Evolutionary conservation across 108 stramenopile species (phyloP), one percentile per base, ranked within the genome.

Genomic region (Phaeodactylum tricornutum): DNA sequence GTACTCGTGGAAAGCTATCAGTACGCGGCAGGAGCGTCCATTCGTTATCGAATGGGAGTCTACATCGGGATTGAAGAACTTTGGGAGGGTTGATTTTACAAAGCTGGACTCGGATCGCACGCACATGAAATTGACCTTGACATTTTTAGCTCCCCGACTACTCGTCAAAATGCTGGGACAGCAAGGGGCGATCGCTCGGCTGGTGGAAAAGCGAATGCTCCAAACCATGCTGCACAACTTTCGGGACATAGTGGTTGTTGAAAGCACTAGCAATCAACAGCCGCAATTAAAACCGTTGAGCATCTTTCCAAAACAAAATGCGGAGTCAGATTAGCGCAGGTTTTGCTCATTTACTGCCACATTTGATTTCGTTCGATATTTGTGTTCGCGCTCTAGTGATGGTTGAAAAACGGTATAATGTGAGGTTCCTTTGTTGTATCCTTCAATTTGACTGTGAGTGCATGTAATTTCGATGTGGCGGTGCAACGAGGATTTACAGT

Each of bases 181-280:
- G n/a, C 15, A 26, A 2, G 7, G 27, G 8, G 17, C 17, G 6
- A 39, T 84, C 21, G 29, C 66, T 28, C 47, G 61, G 15, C 75
- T 70, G 60, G 77, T 83, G 3, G 71, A 79, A 47, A 61, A 75
- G 4, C 67, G 69, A 20, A 67, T 88, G 72, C 41, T 88, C 12
- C 45, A 44, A 21, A 60, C 58, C 32, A 83, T 77, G 42, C 42
- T 88, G 36, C 41, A 52, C 6, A 65, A 60, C 29, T 88, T 88
- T 69, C 68, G 81, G 28, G 66, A 81, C 54, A 56, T 68, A 35
- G 74, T 88, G n/a, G n/a, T n/a, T n/a, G n/a, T n/a, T n/a, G n/a
- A n/a, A n/a, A n/a, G n/a, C n/a, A n/a, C n/a, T n/a, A n/a, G n/a
- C n/a, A n/a, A n/a, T n/a, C n/a, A n/a, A n/a, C n/a, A n/a, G n/a